Base-by-base conservation (phyloP, 2,329 filamentous ascomycete genomes). In the Cercospora zeae-maydis region DNA sequence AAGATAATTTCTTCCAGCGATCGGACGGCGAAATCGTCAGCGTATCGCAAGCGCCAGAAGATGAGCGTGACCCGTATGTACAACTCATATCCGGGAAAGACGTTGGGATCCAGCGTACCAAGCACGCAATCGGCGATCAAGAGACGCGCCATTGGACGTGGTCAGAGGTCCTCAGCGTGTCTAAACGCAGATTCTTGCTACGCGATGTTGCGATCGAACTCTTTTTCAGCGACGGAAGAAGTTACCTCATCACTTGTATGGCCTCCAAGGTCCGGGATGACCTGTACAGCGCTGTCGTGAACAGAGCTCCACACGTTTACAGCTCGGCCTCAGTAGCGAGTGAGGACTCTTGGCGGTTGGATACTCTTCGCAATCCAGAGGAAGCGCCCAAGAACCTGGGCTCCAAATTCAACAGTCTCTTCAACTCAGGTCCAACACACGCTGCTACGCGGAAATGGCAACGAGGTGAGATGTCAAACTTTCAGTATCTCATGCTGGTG, bases 401-500 rank as follows among this genome's bases (percentile, higher is more conserved):
- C 0, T 92, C 91, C 13, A 93, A 93, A 71, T 93, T 98, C 71
- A 92, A 91, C 21, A 96, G 88, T 67, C 91, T 97, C 11, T 98
- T 99, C 80, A 92, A 92, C 67, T 86, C 92, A 21, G 88, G 87
- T 0, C 85, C 90, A 0, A 90, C 89, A 75, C 93, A 92, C 68
- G 91, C 93, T 9, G 88, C 92, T 8, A 96, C 95, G 72, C 88
- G 89, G 67, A 89, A 88, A 75, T 99, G 95, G 95, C 85, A 95
- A 63, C 89, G 88, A 74, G 95, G 96, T 11, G 95, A 99, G 72
- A 92, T 98, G 55, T 98, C 93, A 13, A 99, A 99, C 75, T 99
- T 99, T 72, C 92, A 98, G 76, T 99, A 99, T 73, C 84, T 99
- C 36, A 99, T 99, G 93, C 87, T 97, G 64, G 88, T 99, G 73